Evolutionary conservation across 2,329 filamentous ascomycete species (phyloP), one percentile per base, ranked within the genome.

Genomic region (Gyromitra esculenta): DNA sequence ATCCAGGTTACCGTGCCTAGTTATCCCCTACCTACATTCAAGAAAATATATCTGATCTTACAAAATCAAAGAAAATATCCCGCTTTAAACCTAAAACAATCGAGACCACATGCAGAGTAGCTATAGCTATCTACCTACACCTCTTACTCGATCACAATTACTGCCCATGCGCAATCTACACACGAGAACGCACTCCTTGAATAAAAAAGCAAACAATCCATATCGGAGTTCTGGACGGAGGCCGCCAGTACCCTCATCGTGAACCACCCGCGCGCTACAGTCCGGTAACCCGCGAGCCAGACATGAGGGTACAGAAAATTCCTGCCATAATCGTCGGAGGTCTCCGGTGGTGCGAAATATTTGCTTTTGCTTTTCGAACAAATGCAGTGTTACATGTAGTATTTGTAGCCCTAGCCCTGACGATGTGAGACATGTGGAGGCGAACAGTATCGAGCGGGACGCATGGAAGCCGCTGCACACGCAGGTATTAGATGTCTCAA

Each of bases 161-260:
- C 18, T 13, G 13, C 41, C 41, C 13, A 43, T 43, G 50, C 25
- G 21, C 25, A 31, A 31, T 31, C 25, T 31, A 31, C 25, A 31
- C 25, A 31, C 2, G 25, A 31, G 25, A 31, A 31, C 25, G 25
- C 3, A 31, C 50, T 13, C 9, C 8, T 54, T 31, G 25, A 41
- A 63, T 62, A 54, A 56, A 45, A 48, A 70, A 70, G 63, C 13
- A 31, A 31, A 59, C 41, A 60, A 39, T 48, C 1, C 8, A 6
- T n/a, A 21, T 15, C 18, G 3, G 8, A 45, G n/a, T n/a, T 25
- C 15, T 43, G 9, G 18, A 39, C 56, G 66, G 66, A 70, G 57
- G 31, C 54, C 43, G 43, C 66, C 31, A 69, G 39, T n/a, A 45
- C 57, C 67, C 39, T 68, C 39, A 52, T 52, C 54, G 50, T 37